Percentiles rank a stretch among this genome's conserved stretches.
Conservation (phyloP, 352 stramenopile species). For the Globisporangium splendens region DNA sequence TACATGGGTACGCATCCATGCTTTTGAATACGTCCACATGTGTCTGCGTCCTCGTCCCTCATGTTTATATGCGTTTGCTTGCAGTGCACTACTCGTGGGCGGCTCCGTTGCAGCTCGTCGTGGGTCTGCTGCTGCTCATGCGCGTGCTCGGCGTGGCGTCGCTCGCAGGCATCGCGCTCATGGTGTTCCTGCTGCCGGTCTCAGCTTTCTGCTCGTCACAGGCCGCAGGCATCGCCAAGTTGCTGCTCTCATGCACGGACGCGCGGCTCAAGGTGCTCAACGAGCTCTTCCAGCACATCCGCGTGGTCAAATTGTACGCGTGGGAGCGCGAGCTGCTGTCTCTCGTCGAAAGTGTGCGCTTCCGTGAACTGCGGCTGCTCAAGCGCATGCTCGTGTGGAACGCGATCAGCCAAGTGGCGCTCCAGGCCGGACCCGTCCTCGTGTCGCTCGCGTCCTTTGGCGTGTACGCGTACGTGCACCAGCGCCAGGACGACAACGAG, state of each 20-base stretch:
- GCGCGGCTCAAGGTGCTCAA: constrained; percentile 51
- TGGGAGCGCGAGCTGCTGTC: constrained; percentile 64
- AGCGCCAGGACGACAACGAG: constrained; percentile 2
- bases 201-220: constrained; percentile 38
- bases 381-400: constrained; percentile 54
- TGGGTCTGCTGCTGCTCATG: constrained; percentile 49
- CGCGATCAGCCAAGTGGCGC: constrained; percentile 35
- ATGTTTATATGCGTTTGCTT: not conserved
- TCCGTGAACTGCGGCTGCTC: constrained; percentile 41
- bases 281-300: constrained; percentile 62
- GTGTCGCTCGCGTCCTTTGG: constrained; percentile 67
- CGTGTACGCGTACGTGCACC: constrained; percentile 46
- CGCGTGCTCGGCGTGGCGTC: constrained; percentile 48
- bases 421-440: constrained; percentile 50
- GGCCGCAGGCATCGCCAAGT: constrained; percentile 35
- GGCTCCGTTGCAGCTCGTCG: constrained; percentile 47
- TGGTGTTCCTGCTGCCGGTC: constrained; percentile 49
- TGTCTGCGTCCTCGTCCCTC: not conserved
- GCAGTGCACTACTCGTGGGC: constrained; percentile 65
- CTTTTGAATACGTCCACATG: too few relatives aligned
- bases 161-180: constrained; percentile 50
- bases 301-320: constrained; percentile 73
- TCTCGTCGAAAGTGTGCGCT: constrained; percentile 44
- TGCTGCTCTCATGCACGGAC: constrained; percentile 43
- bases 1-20: constrained; percentile 17